phyloP scores from a whole-genome alignment of 2,329 filamentous ascomycete species.

The Penicillium sp. region DNA sequence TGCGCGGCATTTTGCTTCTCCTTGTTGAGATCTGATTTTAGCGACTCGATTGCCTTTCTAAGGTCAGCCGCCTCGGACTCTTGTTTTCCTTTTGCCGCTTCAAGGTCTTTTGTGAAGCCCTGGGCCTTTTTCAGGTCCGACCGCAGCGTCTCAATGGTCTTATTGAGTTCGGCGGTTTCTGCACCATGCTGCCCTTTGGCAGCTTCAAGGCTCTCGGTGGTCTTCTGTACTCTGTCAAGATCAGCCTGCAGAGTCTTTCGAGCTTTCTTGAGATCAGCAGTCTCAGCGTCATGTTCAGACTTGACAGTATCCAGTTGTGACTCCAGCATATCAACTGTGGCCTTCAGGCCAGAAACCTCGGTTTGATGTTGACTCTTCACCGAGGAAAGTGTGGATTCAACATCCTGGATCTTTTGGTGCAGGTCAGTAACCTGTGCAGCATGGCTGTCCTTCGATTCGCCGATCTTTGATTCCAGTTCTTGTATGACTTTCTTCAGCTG shows the following conservation, averaged over 20 bases:
- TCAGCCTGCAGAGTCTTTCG: slow-evolving; percentile 60
- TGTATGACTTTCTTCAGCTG: slow-evolving; percentile 63
- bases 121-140: slow-evolving; percentile 53
- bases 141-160: slow-evolving; percentile 63
- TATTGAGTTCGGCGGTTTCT: slow-evolving; percentile 63
- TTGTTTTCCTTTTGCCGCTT: slow-evolving; percentile 50
- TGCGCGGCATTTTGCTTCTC: slow-evolving; percentile 53
- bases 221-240: slow-evolving; percentile 30
- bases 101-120: slow-evolving; percentile 58
- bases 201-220: slow-evolving; percentile 59
- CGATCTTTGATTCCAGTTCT: slow-evolving; percentile 55
- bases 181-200: slow-evolving; percentile 61
- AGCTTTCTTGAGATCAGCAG: slow-evolving; percentile 61
- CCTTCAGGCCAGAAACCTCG: slow-evolving; percentile 62
- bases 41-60: slow-evolving; percentile 59
- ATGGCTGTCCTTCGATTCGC: slow-evolving; percentile 62
- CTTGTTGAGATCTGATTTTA: slow-evolving; percentile 56
- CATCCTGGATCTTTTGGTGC: slow-evolving; percentile 60
- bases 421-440: slow-evolving; percentile 66
- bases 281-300: slow-evolving; percentile 63
- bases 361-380: slow-evolving; percentile 56
- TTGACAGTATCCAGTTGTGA: slow-evolving; percentile 56
- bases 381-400: slow-evolving; percentile 56
- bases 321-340: slow-evolving; percentile 63
- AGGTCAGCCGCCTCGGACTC: slow-evolving; percentile 62